Conservation (phyloP, 768 basidiomycete genomes). For the Tephrocybe rancida region DNA sequence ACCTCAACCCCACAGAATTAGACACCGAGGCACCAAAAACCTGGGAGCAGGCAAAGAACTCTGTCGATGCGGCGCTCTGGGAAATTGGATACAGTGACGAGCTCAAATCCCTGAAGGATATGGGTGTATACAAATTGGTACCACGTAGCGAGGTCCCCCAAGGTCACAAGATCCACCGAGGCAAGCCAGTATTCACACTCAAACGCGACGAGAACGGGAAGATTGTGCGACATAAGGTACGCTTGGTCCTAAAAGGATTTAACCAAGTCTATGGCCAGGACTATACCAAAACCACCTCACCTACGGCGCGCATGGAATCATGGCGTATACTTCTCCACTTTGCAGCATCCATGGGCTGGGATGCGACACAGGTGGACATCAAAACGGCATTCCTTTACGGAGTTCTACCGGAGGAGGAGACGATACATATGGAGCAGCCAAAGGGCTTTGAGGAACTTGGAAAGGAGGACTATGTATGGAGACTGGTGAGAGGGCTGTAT, state of each 20-base stretch:
- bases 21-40: constrained; percentile 10
- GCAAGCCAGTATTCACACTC: too few relatives aligned
- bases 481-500: constrained; percentile 26
- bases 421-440: constrained; percentile 24
- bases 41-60: too few relatives aligned
- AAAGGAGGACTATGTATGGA: constrained; percentile 25
- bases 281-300: too few relatives aligned
- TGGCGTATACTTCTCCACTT: constrained; percentile 35
- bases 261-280: constrained; percentile 42
- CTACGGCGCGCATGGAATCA: too few relatives aligned
- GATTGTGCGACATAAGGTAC: constrained; percentile 25
- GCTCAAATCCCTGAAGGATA: too few relatives aligned
- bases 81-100: neutral
- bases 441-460: constrained; percentile 28
- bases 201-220: constrained; percentile 35
- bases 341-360: constrained; percentile 33
- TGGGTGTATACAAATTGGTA: neutral
- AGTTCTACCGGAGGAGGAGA: too few relatives aligned
- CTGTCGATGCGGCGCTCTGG: constrained; percentile 14
- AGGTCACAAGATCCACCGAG: constrained; percentile 20
- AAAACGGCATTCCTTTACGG: too few relatives aligned
- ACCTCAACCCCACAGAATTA: constrained; percentile 2
- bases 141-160: neutral
- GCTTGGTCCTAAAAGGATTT: constrained; percentile 43
- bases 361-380: constrained; percentile 32